A percentile compares a stretch with the other conserved stretches of the same genome.
Conservation (phyloP, 169 alveolate species). For the Babesia gibsoni region DNA sequence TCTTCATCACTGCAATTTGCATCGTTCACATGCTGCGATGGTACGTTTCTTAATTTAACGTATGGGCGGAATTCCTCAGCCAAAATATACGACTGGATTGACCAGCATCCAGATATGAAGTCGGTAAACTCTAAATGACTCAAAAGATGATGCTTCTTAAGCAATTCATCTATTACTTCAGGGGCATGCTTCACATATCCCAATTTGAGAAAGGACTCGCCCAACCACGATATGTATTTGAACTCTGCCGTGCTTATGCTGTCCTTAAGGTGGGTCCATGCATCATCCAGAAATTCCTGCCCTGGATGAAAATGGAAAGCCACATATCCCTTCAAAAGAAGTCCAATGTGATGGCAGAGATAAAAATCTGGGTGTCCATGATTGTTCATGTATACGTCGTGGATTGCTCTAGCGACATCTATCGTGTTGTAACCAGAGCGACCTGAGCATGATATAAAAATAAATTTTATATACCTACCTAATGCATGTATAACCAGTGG, state of each 20-base stretch:
- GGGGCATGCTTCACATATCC: conserved; percentile 63
- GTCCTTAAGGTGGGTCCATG: conserved; percentile 62
- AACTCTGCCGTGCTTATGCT: conserved; percentile 67
- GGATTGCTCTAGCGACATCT: conserved; percentile 61
- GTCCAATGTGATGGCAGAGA: conserved; percentile 67
- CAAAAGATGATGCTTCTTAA: conserved; percentile 56
- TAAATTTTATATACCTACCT: conserved; percentile 14
- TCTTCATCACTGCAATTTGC: conserved; percentile 4
- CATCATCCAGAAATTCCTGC: conserved; percentile 33
- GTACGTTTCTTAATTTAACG: background rate
- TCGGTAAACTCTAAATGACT: conserved; percentile 73
- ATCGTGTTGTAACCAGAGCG: conserved; percentile 71
- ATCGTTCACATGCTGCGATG: background rate
- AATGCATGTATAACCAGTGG: conserved; percentile 73
- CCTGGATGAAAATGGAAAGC: conserved; percentile 70
- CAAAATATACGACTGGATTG: conserved; percentile 70
- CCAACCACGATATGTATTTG: conserved; percentile 74
- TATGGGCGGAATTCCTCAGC: conserved; percentile 12
- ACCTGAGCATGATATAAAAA: conserved; percentile 11
- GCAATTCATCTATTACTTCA: conserved; percentile 66
- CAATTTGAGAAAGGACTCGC: conserved; percentile 68
- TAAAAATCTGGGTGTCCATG: conserved; percentile 66
- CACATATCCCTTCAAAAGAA: conserved; percentile 70
- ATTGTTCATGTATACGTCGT: conserved; percentile 45
- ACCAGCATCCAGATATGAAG: conserved; percentile 66